These are phyloP conservation scores for Apiospora malaysiana DNA, from an alignment of 2,329 filamentous ascomycete species.

Conservation along the genomic window DNA sequence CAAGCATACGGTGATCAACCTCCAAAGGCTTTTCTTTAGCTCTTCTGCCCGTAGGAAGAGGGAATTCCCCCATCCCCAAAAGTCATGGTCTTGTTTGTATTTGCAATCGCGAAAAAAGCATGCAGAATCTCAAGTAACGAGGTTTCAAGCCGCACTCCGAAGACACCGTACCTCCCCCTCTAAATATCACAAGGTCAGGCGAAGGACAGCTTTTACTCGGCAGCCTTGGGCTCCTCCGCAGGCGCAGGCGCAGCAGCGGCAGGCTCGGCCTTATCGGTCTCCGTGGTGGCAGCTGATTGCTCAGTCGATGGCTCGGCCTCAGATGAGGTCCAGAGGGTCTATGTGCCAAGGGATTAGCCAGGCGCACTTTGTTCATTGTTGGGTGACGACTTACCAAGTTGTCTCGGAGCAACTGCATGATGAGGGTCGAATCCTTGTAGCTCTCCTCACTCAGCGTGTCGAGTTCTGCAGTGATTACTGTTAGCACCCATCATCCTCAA, in stretches of 20 bases:
- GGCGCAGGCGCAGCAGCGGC: conserved; percentile 55
- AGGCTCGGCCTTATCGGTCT: conserved; percentile 57
- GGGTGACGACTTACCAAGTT: conserved; percentile 73
- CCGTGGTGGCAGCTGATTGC: conserved; percentile 58
- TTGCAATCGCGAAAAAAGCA: conserved; percentile 55
- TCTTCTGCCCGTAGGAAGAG: conserved; percentile 38
- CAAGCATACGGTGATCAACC: conserved; percentile 52
- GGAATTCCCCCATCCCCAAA: conserved; percentile 33
- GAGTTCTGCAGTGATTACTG: conserved; percentile 69
- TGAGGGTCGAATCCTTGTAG: conserved; percentile 98
- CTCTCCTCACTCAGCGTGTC: conserved; percentile 97
- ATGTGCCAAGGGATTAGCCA: not conserved
- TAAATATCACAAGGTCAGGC: conserved; percentile 48
- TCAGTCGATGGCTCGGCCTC: conserved; percentile 79
- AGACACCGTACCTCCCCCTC: conserved; percentile 57
- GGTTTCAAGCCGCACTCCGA: conserved; percentile 66
- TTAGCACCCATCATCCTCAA: conserved; percentile 6
- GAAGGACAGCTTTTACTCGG: conserved; percentile 57
- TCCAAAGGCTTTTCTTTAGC: conserved; percentile 54
- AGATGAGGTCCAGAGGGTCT: conserved; percentile 99
- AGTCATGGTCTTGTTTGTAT: conserved; percentile 46
- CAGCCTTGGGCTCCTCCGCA: conserved; percentile 72
- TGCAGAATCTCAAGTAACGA: conserved; percentile 48
- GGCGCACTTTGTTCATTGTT: not conserved
- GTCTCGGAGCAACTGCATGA: conserved; percentile 98